A percentile compares a stretch with the other conserved stretches of the same genome.
phyloP scores from a whole-genome alignment of 306 rosid genomes.

The Begonia loranthoides region DNA sequence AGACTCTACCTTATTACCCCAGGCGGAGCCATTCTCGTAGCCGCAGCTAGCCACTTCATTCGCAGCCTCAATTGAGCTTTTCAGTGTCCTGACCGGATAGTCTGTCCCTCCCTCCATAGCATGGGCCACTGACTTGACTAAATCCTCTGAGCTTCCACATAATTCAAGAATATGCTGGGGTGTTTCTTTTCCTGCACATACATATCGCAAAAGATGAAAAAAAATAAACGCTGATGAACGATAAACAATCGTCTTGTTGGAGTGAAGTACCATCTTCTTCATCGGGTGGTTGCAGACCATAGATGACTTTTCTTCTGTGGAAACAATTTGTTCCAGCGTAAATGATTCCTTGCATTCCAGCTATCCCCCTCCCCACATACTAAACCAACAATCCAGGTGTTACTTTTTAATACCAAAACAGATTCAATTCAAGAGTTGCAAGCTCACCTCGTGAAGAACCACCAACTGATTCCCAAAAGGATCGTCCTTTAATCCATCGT shows the following conservation, averaged over 20 bases:
- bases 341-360: slow-evolving; percentile 32
- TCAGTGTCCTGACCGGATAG: not conserved
- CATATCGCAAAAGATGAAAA: too few relatives aligned
- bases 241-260: too few relatives aligned
- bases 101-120: slow-evolving; percentile 25
- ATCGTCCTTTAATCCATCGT: slow-evolving; percentile 45
- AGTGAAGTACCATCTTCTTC: too few relatives aligned
- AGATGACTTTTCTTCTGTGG: slow-evolving; percentile 36
- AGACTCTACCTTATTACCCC: slow-evolving; percentile 42
- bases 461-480: slow-evolving; percentile 49
- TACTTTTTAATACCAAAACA: not conserved
- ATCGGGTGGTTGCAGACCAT: slow-evolving; percentile 30
- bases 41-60: slow-evolving; percentile 23
- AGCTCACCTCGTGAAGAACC: slow-evolving; percentile 11
- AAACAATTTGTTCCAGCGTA: slow-evolving; percentile 16
- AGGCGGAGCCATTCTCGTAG: slow-evolving; percentile 38
- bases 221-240: too few relatives aligned
- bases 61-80: slow-evolving; percentile 25
- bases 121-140: slow-evolving; percentile 18
- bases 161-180: slow-evolving; percentile 8
- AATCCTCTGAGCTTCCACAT: slow-evolving; percentile 36
- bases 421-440: not conserved
- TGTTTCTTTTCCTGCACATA: slow-evolving; percentile 11
- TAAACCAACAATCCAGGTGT: too few relatives aligned
- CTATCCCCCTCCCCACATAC: slow-evolving; percentile 14